Conservation (phyloP, 2,329 filamentous ascomycete genomes). For the Geosmithia flava region DNA sequence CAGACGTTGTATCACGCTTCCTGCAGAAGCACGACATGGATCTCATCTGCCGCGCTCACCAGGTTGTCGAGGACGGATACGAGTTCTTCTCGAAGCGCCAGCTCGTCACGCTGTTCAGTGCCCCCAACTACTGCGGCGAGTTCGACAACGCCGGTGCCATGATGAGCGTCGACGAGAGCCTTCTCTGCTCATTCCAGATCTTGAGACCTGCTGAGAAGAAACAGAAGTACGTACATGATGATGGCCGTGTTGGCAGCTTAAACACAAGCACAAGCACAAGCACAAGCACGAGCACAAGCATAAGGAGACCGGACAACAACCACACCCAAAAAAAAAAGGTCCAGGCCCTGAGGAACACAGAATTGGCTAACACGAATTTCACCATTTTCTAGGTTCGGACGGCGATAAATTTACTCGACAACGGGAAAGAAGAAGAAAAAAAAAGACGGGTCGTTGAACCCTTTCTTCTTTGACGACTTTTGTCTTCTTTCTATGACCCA, state of each 20-base stretch:
- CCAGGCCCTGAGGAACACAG: slow-evolving; percentile 10
- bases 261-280: no score
- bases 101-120: slow-evolving; percentile 96
- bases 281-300: no score
- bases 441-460: not conserved
- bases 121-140: slow-evolving; percentile 96
- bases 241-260: no score
- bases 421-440: no score
- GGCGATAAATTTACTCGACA: slow-evolving; percentile 49
- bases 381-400: slow-evolving; percentile 73
- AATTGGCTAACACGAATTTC: slow-evolving; percentile 50
- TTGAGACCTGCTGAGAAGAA: slow-evolving; percentile 99
- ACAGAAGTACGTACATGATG: slow-evolving; percentile 93
- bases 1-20: slow-evolving; percentile 97
- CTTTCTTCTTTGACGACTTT: not conserved
- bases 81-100: slow-evolving; percentile 97
- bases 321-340: no score
- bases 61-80: slow-evolving; percentile 98
- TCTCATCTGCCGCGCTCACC: slow-evolving; percentile 90
- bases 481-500: no score
- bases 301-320: no score
- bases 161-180: slow-evolving; percentile 97
- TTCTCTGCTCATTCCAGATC: slow-evolving; percentile 99
- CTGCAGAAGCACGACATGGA: slow-evolving; percentile 92
- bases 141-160: slow-evolving; percentile 99